Evolutionary conservation across 2,329 filamentous ascomycete species (phyloP).

Genomic region (Neocatenulostroma microsporum): DNA sequence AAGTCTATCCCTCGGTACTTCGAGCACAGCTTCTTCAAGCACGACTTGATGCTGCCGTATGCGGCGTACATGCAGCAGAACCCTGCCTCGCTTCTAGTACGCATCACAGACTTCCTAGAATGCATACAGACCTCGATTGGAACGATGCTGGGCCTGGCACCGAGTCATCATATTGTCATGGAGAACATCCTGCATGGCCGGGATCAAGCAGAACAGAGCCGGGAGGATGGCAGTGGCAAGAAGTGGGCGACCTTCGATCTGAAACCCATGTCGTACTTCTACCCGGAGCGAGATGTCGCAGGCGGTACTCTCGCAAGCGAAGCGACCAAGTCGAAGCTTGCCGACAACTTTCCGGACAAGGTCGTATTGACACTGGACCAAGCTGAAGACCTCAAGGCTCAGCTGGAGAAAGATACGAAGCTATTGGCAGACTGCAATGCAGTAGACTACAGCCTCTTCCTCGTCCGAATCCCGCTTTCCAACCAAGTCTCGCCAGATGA

Average conservation of each 20-base stretch:
- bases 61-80: conserved; percentile 54
- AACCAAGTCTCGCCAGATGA: conserved; percentile 19
- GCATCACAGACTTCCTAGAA: conserved; percentile 63
- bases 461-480: conserved; percentile 49
- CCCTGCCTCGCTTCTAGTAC: conserved; percentile 56
- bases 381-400: conserved; percentile 48
- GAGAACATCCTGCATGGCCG: conserved; percentile 64
- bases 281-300: conserved; percentile 63
- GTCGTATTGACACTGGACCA: conserved; percentile 50
- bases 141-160: conserved; percentile 51
- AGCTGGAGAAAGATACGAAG: conserved; percentile 55
- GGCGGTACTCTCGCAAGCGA: conserved; percentile 56
- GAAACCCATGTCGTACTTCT: conserved; percentile 68
- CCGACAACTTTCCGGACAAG: conserved; percentile 61
- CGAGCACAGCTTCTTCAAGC: conserved; percentile 62
- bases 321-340: conserved; percentile 56
- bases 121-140: conserved; percentile 50
- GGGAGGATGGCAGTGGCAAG: conserved; percentile 25
- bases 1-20: conserved; percentile 64
- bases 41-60: conserved; percentile 60
- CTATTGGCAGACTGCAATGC: conserved; percentile 53
- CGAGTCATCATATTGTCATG: conserved; percentile 69
- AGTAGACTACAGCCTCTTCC: conserved; percentile 68
- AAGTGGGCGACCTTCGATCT: conserved; percentile 66
- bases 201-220: conserved; percentile 35